Percentiles rank a stretch among this genome's conserved stretches.
phyloP scores from a whole-genome alignment of 768 basidiomycete genomes.

The Harrya chromipes region DNA sequence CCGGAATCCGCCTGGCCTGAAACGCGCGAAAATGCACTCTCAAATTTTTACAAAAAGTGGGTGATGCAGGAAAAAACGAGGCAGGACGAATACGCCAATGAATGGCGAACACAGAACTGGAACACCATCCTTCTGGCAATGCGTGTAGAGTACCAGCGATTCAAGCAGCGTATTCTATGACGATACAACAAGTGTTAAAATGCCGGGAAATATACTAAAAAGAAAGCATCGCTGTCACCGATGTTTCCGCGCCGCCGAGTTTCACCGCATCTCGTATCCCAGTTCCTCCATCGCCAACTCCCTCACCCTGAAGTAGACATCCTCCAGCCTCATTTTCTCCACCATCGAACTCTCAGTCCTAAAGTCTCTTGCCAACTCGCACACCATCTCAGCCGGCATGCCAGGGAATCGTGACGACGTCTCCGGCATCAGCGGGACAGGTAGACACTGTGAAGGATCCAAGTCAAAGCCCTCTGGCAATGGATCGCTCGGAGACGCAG shows the following conservation, averaged over 20 bases:
- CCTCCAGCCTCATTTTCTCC: slow-evolving; percentile 51
- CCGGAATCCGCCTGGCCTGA: slow-evolving; percentile 47
- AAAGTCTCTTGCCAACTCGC: slow-evolving; percentile 58
- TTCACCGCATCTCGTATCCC: slow-evolving; percentile 33
- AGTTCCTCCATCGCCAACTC: slow-evolving; percentile 58
- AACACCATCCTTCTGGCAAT: slow-evolving; percentile 55
- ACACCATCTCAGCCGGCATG: slow-evolving; percentile 61
- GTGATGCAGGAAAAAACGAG: slow-evolving; percentile 60
- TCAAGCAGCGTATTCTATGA: slow-evolving; percentile 34
- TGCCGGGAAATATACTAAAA: too few species aligned
- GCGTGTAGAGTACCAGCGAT: slow-evolving; percentile 50
- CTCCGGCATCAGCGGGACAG: slow-evolving; percentile 56
- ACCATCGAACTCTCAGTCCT: slow-evolving; percentile 57
- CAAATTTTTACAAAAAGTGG: slow-evolving; percentile 75
- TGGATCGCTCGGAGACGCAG: slow-evolving; percentile 28
- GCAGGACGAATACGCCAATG: slow-evolving; percentile 56
- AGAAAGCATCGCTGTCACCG: background rate
- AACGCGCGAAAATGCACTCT: slow-evolving; percentile 66
- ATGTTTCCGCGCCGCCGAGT: background rate
- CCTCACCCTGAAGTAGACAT: slow-evolving; percentile 58
- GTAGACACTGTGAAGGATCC: slow-evolving; percentile 54
- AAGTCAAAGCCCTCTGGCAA: slow-evolving; percentile 50
- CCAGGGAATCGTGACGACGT: slow-evolving; percentile 73
- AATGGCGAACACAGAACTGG: slow-evolving; percentile 66
- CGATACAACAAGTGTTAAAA: background rate